Conservation (phyloP, 495 filamentous ascomycete species). For the Neurospora sp. region DNA sequence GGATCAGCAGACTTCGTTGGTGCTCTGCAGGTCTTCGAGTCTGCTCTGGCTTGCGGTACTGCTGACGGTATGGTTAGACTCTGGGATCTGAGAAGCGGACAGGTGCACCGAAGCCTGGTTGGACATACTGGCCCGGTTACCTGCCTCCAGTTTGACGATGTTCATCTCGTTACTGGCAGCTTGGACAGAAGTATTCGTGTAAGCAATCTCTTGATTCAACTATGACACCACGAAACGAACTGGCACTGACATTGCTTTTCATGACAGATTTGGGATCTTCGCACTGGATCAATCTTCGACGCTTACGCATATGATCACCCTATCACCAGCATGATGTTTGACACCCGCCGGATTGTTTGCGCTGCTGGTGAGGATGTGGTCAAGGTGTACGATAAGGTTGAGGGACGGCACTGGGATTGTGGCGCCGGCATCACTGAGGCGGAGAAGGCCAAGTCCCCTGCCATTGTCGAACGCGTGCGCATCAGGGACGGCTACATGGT, state of each 20-base stretch:
- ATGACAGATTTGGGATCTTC: constrained; percentile 91
- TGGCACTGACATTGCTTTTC: background rate
- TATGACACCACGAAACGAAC: background rate
- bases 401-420: constrained; percentile 95
- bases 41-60: constrained; percentile 93
- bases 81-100: constrained; percentile 94
- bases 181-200: constrained; percentile 89
- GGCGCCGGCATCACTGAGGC: constrained; percentile 63
- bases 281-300: constrained; percentile 90
- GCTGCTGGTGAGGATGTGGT: constrained; percentile 86
- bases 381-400: constrained; percentile 96
- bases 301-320: constrained; percentile 92
- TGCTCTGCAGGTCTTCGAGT: constrained; percentile 91
- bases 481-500: constrained; percentile 91
- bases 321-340: constrained; percentile 97
- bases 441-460: constrained; percentile 48
- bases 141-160: constrained; percentile 90
- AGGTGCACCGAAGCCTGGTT: constrained; percentile 91
- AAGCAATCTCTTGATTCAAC: constrained; percentile 29
- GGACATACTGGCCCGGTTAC: constrained; percentile 95
- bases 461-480: constrained; percentile 76
- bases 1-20: constrained; percentile 84
- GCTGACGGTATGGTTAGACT: constrained; percentile 96
- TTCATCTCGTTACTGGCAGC: constrained; percentile 91
- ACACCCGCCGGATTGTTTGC: constrained; percentile 78